Conservation (phyloP, 2,329 filamentous ascomycete species). For the Apiospora saccharicola region DNA sequence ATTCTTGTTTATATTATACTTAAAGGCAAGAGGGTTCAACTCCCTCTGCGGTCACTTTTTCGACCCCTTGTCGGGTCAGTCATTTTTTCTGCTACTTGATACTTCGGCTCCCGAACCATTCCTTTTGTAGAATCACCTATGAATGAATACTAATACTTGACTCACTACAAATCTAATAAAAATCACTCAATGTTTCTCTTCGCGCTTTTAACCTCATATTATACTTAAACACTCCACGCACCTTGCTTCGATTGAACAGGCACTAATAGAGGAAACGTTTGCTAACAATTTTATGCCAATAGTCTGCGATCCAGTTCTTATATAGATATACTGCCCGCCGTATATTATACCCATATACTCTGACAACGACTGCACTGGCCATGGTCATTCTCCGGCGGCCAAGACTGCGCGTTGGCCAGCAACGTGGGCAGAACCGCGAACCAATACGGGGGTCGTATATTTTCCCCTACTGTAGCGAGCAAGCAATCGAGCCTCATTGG, state of each 20-base stretch:
- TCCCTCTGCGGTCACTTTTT: conserved; percentile 1
- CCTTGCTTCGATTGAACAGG: no score
- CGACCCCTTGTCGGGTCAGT: background rate
- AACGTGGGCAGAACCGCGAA: no score
- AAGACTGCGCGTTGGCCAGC: no score
- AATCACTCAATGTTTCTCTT: no score
- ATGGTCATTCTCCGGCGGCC: background rate
- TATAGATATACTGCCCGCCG: background rate
- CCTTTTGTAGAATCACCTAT: background rate
- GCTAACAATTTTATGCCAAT: no score
- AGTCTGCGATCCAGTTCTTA: background rate
- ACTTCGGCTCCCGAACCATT: background rate
- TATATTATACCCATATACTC: background rate
- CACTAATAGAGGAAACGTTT: no score
- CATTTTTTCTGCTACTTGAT: background rate
- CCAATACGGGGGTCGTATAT: background rate
- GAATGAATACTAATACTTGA: no score
- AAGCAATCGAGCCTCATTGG: background rate
- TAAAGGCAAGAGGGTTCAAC: background rate
- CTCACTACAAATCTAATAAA: no score
- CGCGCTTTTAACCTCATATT: background rate
- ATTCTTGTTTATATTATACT: background rate
- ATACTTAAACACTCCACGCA: no score
- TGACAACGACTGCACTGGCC: background rate
- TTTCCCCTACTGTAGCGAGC: background rate